phyloP scores from a whole-genome alignment of 768 basidiomycete species.

The Suillus lakei region DNA sequence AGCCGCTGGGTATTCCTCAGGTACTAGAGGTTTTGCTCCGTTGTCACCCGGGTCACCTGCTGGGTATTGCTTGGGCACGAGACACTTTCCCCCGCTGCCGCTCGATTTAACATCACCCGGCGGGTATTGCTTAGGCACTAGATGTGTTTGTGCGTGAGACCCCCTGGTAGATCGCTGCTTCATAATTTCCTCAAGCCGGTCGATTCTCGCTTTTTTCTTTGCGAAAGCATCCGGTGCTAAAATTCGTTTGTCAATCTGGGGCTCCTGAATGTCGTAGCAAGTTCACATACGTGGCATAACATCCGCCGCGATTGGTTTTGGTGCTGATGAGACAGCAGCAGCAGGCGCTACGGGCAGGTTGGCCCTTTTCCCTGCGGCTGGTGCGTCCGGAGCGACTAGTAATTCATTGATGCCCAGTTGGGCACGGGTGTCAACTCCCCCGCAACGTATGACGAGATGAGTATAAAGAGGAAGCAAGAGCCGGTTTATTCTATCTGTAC shows the following conservation, averaged over 20 bases:
- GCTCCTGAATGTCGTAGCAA: conserved; percentile 6
- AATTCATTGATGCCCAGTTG: conserved; percentile 40
- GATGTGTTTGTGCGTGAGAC: background rate
- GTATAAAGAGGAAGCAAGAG: conserved; percentile 39
- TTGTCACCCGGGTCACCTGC: background rate
- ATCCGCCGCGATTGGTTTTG: conserved; percentile 10
- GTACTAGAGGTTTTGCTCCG: background rate
- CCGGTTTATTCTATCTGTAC: conserved; percentile 35
- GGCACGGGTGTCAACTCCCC: conserved; percentile 34
- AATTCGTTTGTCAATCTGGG: conserved; percentile 14
- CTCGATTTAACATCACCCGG: background rate
- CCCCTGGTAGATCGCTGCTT: background rate
- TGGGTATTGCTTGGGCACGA: background rate
- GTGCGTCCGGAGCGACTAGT: conserved; percentile 20
- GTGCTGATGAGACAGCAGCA: conserved; percentile 19
- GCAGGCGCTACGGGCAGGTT: conserved; percentile 4
- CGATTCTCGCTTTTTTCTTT: conserved; percentile 9
- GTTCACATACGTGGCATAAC: conserved; percentile 44
- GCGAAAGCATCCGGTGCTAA: conserved; percentile 46
- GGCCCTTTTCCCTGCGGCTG: background rate
- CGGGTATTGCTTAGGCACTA: conserved; percentile 18
- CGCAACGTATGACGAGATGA: conserved; percentile 31
- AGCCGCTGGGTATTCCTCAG: conserved; percentile 8
- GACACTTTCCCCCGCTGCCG: background rate
- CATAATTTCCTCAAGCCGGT: background rate